These are phyloP conservation scores for Chalciporus sphaerocephalus DNA, from an alignment of 768 basidiomycete genomes.

Conservation along the genomic window DNA sequence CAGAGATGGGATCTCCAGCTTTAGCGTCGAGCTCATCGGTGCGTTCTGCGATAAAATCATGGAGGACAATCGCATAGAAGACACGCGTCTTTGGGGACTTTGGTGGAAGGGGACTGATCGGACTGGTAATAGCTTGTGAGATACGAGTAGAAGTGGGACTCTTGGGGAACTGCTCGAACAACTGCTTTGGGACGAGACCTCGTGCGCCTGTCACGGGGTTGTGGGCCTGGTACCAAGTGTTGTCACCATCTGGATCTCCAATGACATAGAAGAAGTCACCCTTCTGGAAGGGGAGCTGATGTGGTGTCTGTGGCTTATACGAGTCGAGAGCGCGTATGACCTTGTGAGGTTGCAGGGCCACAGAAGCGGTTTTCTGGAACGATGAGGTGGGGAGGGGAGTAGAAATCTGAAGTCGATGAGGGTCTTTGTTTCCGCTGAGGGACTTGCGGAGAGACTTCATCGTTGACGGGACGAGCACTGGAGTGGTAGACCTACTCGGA, in stretches of 20 bases:
- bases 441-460: slow-evolving; percentile 88
- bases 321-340: slow-evolving; percentile 81
- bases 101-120: slow-evolving; percentile 30
- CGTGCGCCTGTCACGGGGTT: slow-evolving; percentile 90
- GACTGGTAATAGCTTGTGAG: slow-evolving; percentile 31
- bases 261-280: slow-evolving; percentile 99
- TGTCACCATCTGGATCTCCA: slow-evolving; percentile 56
- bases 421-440: slow-evolving; percentile 61
- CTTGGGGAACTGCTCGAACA: slow-evolving; percentile 92
- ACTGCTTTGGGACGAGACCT: slow-evolving; percentile 79
- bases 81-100: slow-evolving; percentile 48
- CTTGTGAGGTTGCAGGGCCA: slow-evolving; percentile 84
- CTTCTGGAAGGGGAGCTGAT: slow-evolving; percentile 84
- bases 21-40: slow-evolving; percentile 95
- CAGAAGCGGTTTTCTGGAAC: slow-evolving; percentile 64
- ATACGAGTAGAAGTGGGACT: slow-evolving; percentile 44
- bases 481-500: too few relatives aligned
- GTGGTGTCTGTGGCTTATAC: slow-evolving; percentile 67
- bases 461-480: too few relatives aligned
- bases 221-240: slow-evolving; percentile 86
- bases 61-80: slow-evolving; percentile 92
- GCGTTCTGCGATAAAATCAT: slow-evolving; percentile 94
- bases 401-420: slow-evolving; percentile 59
- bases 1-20: slow-evolving; percentile 88
- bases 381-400: slow-evolving; percentile 62